Base-by-base conservation (phyloP, 345 rosid species). In the Hypericum androsaemum region DNA sequence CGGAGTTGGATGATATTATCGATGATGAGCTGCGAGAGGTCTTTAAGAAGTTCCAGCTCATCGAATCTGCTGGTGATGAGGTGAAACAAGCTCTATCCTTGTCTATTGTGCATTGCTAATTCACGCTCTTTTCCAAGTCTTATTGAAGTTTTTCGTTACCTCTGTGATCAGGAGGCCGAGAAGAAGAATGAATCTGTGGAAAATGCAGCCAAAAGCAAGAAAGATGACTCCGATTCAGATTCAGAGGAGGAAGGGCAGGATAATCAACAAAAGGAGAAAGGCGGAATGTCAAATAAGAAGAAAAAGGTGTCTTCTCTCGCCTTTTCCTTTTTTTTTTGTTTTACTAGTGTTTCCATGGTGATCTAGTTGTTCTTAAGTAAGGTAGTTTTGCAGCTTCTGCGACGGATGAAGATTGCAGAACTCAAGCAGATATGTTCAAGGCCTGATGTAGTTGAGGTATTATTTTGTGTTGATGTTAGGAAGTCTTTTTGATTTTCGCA, bases 401-500 rank as follows among this genome's bases (percentile, higher is more conserved):
- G 96, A 39, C 75, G 95, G 61, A 88, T 94, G 99, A 94, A 88
- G 65, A 80, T 88, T 76, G 95, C 92, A 58, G 84, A 82, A 68
- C 75, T 94, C 43, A 94, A 94, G 70, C 94, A 88, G 67, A 88
- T 86, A 10, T 83, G 95, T 59, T 72, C 96, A 11, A 86, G 95
- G 76, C 99, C 97, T 60, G 97, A 88, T 88, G 99, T 88, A 17
- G 99, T 94, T 50, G 99, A 88, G 95, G 97, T 94, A 73, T 22
- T 22, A 4, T 22, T 22, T 4, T 1, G 32, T 4, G 32, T 22
- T 22, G 32, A 22, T 22, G 4, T 22, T 22, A 22, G 4, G 32
- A 22, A 22, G 32, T 22, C 32, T 4, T 22, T 22, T 22, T 22
- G 32, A 22, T 22, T 22, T n/a, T n/a, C n/a, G n/a, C n/a, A n/a